Base-by-base conservation (phyloP, 495 filamentous ascomycete genomes). In the Podospora fimiseda region DNA sequence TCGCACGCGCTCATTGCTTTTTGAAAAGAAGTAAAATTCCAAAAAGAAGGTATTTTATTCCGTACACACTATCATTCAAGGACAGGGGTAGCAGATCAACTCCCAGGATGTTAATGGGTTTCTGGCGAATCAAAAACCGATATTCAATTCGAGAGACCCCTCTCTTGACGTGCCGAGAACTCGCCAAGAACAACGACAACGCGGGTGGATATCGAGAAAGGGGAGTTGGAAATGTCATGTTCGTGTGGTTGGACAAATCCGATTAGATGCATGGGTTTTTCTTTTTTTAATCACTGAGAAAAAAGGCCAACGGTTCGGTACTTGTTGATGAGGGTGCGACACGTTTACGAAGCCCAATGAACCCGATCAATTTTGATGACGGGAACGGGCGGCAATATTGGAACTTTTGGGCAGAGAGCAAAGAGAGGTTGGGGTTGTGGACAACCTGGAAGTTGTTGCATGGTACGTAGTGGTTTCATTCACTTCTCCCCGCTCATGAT, bases 1-100 rank as follows among this genome's bases (percentile, higher is more conserved):
- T n/a, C n/a, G n/a, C n/a, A n/a, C n/a, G n/a, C n/a, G n/a, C 44
- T 16, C 15, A n/a, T 22, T 1, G 27, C 21, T 23, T 44, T 41
- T 43, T 8, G 44, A 30, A 48, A 30, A 14, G n/a, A 7, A 19
- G 39, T 19, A 16, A 15, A 19, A 42, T 48, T 7, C 49, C 38
- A 52, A 58, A 51, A 59, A 57, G 55, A 48, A 44, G 15, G 23
- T 15, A 57, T 59, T 56, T 53, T 56, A 59, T n/a, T n/a, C n/a
- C n/a, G n/a, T n/a, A n/a, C n/a, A n/a, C n/a, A n/a, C n/a, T n/a
- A n/a, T 62, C 60, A 62, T 59, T 22, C 22, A 19, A 21, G 47
- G 38, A 52, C 56, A 58, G 59, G 62, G 62, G 21, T 56, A 40
- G 13, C 30, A 38, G 57, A 65, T 62, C 62, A 45, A 50, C 59